phyloP scores from a whole-genome alignment of 1,284 basidiomycete genomes.

The Naganishia sp. region DNA sequence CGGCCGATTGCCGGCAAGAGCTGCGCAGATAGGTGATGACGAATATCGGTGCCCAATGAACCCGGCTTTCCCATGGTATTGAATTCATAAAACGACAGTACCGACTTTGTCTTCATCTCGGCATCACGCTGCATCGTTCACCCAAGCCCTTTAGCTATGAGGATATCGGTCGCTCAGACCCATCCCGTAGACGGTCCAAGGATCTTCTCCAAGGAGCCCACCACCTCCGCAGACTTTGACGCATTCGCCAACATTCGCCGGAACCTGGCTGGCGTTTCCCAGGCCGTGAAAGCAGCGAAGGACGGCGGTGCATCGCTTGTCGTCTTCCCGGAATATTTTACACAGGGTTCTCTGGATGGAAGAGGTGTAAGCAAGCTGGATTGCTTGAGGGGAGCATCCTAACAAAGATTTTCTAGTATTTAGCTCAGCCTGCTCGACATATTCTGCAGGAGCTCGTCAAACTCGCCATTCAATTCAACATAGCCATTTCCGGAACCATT shows the following conservation, averaged over 20 bases:
- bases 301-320: slow-evolving; percentile 44
- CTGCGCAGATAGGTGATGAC: neutral
- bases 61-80: too few species aligned
- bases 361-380: slow-evolving; percentile 42
- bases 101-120: too few species aligned
- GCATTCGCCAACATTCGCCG: slow-evolving; percentile 25
- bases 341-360: slow-evolving; percentile 50
- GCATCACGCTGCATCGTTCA: too few species aligned
- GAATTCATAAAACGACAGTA: too few species aligned
- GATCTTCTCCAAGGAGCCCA: slow-evolving; percentile 31
- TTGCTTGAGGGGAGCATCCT: neutral
- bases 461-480: slow-evolving; percentile 40
- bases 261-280: slow-evolving; percentile 39
- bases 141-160: neutral
- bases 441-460: slow-evolving; percentile 38
- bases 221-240: slow-evolving; percentile 30
- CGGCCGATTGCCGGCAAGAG: neutral
- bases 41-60: neutral
- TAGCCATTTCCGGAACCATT: slow-evolving; percentile 47
- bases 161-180: slow-evolving; percentile 50
- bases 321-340: slow-evolving; percentile 53
- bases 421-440: slow-evolving; percentile 43
- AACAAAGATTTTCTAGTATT: slow-evolving; percentile 39
- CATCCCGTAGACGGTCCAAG: slow-evolving; percentile 39
- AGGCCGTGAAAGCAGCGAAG: slow-evolving; percentile 38